A percentile compares a stretch with the other conserved stretches of the same genome.
These are phyloP conservation scores for Candida nemodendra DNA, from an alignment of 805 yeast species.

Conservation along the genomic window DNA sequence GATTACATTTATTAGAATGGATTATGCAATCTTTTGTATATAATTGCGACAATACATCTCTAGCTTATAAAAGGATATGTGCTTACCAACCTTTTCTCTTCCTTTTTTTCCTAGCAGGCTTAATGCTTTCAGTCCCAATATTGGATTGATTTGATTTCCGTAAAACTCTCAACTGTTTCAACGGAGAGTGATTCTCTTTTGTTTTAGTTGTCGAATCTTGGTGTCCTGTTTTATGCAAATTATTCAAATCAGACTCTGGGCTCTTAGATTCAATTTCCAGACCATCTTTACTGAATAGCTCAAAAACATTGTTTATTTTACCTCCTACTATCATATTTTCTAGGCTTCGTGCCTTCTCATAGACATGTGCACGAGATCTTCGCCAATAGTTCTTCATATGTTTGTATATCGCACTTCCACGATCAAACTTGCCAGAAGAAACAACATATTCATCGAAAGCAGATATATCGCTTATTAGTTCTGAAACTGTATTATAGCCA, in stretches of 20 bases:
- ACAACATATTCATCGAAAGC: slow-evolving; percentile 24
- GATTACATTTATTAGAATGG: too few relatives aligned
- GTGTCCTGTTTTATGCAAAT: too few relatives aligned
- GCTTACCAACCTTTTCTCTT: slow-evolving; percentile 7
- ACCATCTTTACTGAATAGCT: slow-evolving; percentile 9
- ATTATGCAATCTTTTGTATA: neutral
- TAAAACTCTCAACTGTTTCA: too few relatives aligned
- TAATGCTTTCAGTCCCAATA: too few relatives aligned
- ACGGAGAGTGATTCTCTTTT: too few relatives aligned
- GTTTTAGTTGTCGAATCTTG: too few relatives aligned
- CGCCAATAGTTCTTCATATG: slow-evolving; percentile 22
- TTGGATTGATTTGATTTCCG: too few relatives aligned
- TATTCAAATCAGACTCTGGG: too few relatives aligned
- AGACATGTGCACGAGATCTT: slow-evolving; percentile 7
- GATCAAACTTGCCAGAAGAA: slow-evolving; percentile 8
- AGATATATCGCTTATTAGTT: slow-evolving; percentile 33
- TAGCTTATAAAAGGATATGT: too few relatives aligned
- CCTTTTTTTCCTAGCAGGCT: slow-evolving; percentile 1
- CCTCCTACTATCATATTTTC: slow-evolving; percentile 13
- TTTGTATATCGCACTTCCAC: slow-evolving; percentile 11
- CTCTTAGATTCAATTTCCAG: too few relatives aligned
- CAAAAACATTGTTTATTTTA: slow-evolving; percentile 6
- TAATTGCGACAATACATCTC: too few relatives aligned
- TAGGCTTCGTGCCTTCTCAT: slow-evolving; percentile 6
- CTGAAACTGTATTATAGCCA: slow-evolving; percentile 28